Evolutionary conservation across 805 yeast genomes (phyloP), one percentile per base, ranked within the genome.

Genomic region (Wickerhamomyces chambardii): DNA sequence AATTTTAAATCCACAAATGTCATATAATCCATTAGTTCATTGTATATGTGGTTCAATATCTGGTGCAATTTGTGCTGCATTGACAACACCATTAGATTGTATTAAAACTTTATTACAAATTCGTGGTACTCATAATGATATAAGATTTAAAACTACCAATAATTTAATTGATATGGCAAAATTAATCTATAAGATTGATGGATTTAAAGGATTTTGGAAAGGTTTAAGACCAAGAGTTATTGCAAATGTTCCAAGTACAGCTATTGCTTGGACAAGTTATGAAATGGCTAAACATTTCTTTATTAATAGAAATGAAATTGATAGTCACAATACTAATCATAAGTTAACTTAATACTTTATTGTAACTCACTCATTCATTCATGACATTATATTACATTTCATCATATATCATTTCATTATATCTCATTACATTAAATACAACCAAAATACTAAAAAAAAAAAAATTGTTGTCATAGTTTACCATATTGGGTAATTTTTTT

Each of bases 201-300:
- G 89, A 4, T 43, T 63, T 34, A 42, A 44, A 8, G 92, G 94
- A 0, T 92, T 92, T 54, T 55, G 72, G 51, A 70, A 94, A 45
- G 98, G 98, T 17, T 65, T 84, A 49, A 77, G 78, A 53, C 97
- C 98, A 30, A 76, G 98, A 58, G 78, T 92, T 34, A 78, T 90
- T 19, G 80, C 89, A 45, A 87, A 87, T 58, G 87, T 90, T 55
- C 98, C 98, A 16, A 78, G 92, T 32, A 90, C 97, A 11, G 97
- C 97, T 15, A 86, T 90, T 41, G 80, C 95, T 48, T 90, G 97
- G 97, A 90, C 97, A 2, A 86, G 95, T 17, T 90, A 90, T 59
- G 98, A 90, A 58, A 87, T 87, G 94, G 97, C 96, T 30, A 90
- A 90, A 39, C 62, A 59, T 43, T 58, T 60, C 37, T 42, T 63